A percentile compares a stretch with the other conserved stretches of the same genome.
These are phyloP conservation scores for Deuterostichococcus epilithicus DNA, from an alignment of 139 green algal species.

Conservation along the genomic window DNA sequence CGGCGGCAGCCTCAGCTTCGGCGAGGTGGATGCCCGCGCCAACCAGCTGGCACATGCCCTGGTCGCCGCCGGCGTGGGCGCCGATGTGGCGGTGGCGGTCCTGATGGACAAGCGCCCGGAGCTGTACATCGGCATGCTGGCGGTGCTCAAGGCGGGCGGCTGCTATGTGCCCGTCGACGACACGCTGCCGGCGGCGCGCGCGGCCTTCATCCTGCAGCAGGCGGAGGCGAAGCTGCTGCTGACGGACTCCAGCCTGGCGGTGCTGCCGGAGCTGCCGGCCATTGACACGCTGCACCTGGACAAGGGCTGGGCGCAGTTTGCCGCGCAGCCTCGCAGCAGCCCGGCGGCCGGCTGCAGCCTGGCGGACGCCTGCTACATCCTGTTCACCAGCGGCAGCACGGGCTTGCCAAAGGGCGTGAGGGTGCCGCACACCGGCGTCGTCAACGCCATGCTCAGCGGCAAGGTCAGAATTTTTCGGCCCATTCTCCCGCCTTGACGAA, in stretches of 20 bases:
- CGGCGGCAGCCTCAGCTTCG: slow-evolving; percentile 10
- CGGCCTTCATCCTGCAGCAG: slow-evolving; percentile 24
- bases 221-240: neutral
- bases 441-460: neutral
- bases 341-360: neutral
- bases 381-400: slow-evolving; percentile 61
- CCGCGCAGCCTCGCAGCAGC: neutral
- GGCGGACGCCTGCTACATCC: slow-evolving; percentile 37
- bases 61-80: neutral
- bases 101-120: slow-evolving; percentile 37
- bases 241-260: neutral
- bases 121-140: slow-evolving; percentile 40
- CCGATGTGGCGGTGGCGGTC: slow-evolving; percentile 28
- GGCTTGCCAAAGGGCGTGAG: slow-evolving; percentile 44
- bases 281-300: neutral
- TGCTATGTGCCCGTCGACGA: slow-evolving; percentile 57
- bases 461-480: too few relatives aligned
- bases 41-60: slow-evolving; percentile 37
- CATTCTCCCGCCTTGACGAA: too few relatives aligned
- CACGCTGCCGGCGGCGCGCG: slow-evolving; percentile 35
- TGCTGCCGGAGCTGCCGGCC: neutral
- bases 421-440: neutral
- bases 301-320: neutral
- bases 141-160: slow-evolving; percentile 40
- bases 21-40: slow-evolving; percentile 15